Evolutionary conservation across 257 asterid genomes (phyloP), one percentile per base, ranked within the genome.

Genomic region (Solanum pimpinellifolium): DNA sequence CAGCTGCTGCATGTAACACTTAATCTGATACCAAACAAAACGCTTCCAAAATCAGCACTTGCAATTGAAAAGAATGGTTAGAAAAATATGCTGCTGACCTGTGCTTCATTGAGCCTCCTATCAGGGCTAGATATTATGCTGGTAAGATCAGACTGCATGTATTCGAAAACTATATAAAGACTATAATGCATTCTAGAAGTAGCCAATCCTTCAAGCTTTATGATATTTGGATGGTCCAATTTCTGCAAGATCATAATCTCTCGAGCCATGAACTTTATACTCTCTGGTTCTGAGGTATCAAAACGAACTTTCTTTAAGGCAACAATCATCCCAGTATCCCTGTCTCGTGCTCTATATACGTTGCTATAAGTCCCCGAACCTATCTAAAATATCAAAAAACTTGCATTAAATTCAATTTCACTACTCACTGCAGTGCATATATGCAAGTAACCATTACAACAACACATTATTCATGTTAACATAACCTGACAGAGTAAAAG

Each of bases 181-280:
- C 98, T 96, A 82, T 94, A 94, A 89, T 96, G 96, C 98, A 96
- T 96, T 91, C 98, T 93, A 78, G 98, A 96, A 60, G 98, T 96
- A 83, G 98, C 98, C 82, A 96, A 77, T 25, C 98, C 98, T 92
- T 91, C 91, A 18, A 96, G 98, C 94, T 94, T 96, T 47, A 96
- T 83, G 9, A 94, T 90, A 86, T 96, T 96, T 9, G 98, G 96
- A 91, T 96, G 98, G 86, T 96, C 98, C 84, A 96, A 46, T 68
- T 92, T 91, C 86, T 90, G 94, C 20, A 94, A 78, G 29, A 94
- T 91, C 92, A 86, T 90, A 83, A 96, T 96, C 92, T 96, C 98
- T 82, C 98, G 80, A 6, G 98, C 98, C 98, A 96, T 96, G 89
- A 96, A 96, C 86, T 94, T 96, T 87, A 94, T 96, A 80, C 98